Conservation (phyloP, 1,139 yeast genomes). For the Debaryomyces psychrophilus region DNA sequence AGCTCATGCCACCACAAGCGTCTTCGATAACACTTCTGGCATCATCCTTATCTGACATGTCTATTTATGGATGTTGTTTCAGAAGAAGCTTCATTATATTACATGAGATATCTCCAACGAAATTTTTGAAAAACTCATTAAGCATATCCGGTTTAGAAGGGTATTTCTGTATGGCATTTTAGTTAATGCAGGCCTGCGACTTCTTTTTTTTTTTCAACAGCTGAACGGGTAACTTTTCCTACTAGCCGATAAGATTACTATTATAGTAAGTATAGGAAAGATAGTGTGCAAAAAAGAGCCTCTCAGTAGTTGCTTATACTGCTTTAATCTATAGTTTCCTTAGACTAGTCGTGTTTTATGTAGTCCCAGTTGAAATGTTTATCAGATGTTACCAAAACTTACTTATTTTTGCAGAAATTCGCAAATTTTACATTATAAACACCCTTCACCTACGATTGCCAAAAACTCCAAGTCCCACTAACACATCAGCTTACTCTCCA, state of each 20-base stretch:
- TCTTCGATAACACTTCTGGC: slow-evolving; percentile 1
- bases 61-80: not conserved
- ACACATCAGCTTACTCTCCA: too few species aligned
- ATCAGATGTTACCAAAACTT: too few species aligned
- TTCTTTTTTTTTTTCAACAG: not conserved
- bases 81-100: not conserved
- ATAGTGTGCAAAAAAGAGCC: too few species aligned
- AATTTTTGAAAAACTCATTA: slow-evolving; percentile 1
- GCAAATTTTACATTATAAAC: too few species aligned
- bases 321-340: too few species aligned
- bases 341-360: too few species aligned
- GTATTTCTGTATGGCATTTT: slow-evolving; percentile 4
- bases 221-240: not conserved
- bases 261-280: not conserved
- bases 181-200: slow-evolving; percentile 1
- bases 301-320: too few species aligned
- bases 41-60: slow-evolving; percentile 5
- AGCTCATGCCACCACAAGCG: not conserved
- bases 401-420: too few species aligned
- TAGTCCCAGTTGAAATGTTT: too few species aligned
- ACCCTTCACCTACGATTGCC: too few species aligned
- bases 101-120: not conserved
- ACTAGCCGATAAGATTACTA: not conserved
- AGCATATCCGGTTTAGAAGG: slow-evolving; percentile 3
- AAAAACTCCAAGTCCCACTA: too few species aligned